A percentile compares a stretch with the other conserved stretches of the same genome.
Evolutionary conservation across 768 basidiomycete species (phyloP).

Genomic region (Sporobolomyces pararoseus): DNA sequence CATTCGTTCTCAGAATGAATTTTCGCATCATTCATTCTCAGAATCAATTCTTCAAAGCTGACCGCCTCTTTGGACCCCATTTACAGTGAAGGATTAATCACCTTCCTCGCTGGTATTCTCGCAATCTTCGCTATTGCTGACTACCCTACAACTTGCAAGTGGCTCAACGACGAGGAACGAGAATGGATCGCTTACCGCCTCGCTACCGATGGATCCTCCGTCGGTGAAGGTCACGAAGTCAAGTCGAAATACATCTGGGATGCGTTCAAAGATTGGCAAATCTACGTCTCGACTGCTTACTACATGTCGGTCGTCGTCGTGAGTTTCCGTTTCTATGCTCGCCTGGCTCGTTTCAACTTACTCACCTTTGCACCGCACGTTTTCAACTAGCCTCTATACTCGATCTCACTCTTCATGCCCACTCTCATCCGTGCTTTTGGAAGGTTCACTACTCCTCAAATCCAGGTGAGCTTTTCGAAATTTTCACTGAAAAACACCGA

Average conservation of each 20-base stretch:
- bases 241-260: conserved; percentile 27
- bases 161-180: conserved; percentile 33
- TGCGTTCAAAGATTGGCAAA: conserved; percentile 42
- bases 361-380: background rate
- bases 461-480: conserved; percentile 13
- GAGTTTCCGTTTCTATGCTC: background rate
- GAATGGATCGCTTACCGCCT: conserved; percentile 39
- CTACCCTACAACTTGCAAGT: conserved; percentile 16
- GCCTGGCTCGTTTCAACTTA: background rate
- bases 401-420: conserved; percentile 37
- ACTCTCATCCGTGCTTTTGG: conserved; percentile 32
- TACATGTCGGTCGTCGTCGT: conserved; percentile 29
- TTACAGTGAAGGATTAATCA: conserved; percentile 38
- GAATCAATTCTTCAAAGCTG: background rate
- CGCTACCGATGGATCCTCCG: conserved; percentile 31
- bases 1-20: too few species aligned
- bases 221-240: conserved; percentile 40
- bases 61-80: background rate
- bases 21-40: too few species aligned
- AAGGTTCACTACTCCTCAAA: conserved; percentile 36
- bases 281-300: conserved; percentile 18
- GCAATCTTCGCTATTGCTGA: conserved; percentile 27
- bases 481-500: background rate
- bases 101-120: conserved; percentile 36
- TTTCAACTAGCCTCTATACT: conserved; percentile 27